phyloP scores from a whole-genome alignment of 352 stramenopile species.

The Globisporangium heterothallicum region DNA sequence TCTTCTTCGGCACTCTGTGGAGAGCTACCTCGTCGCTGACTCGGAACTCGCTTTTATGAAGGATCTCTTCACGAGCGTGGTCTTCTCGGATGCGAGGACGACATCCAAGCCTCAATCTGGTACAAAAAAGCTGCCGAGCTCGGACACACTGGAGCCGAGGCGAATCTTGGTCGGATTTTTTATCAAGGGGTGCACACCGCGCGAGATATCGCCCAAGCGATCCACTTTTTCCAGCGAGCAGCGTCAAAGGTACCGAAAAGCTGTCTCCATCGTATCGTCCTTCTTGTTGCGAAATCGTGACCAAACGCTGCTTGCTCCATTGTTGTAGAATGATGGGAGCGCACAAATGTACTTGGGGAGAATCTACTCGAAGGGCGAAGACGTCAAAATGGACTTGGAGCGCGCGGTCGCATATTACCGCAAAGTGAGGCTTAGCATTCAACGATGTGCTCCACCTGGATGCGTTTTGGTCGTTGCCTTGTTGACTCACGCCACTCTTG shows the following conservation, averaged over 20 bases:
- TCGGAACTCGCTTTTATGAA: not conserved
- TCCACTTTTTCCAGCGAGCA: conserved; percentile 66
- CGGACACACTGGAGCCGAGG: conserved; percentile 38
- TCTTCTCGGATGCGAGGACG: conserved; percentile 11
- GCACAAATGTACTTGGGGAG: conserved; percentile 42
- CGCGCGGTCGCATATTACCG: conserved; percentile 46
- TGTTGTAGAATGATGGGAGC: conserved; percentile 28
- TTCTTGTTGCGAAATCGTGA: not conserved
- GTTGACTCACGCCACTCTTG: not conserved
- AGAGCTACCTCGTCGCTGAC: not conserved
- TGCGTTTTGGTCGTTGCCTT: not conserved
- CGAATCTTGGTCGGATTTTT: conserved; percentile 43
- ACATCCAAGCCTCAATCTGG: conserved; percentile 31
- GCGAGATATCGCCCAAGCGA: conserved; percentile 37
- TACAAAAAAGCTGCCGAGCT: conserved; percentile 52
- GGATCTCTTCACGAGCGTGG: conserved; percentile 35
- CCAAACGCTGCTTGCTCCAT: not conserved
- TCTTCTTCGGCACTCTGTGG: not conserved
- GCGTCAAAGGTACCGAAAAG: conserved; percentile 43
- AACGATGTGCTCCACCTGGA: not conserved
- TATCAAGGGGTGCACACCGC: conserved; percentile 19
- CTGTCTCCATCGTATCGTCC: not conserved
- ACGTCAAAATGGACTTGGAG: conserved; percentile 49
- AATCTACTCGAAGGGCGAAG: conserved; percentile 40
- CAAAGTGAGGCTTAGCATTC: conserved; percentile 18